Percentiles rank a stretch among this genome's conserved stretches.
phyloP scores from a whole-genome alignment of 2,329 filamentous ascomycete species.

The Neurospora sp. region DNA sequence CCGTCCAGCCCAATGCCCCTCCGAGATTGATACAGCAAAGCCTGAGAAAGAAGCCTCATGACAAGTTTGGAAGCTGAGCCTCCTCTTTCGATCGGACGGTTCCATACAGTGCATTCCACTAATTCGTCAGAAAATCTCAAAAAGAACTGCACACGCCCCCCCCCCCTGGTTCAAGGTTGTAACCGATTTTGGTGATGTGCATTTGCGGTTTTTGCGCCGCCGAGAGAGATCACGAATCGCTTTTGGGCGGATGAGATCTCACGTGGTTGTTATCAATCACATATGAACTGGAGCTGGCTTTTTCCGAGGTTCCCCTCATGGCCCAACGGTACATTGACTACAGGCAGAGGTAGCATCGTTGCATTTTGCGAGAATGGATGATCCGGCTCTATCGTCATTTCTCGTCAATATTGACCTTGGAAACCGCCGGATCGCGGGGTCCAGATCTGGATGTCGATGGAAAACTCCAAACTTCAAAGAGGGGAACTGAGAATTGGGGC shows the following conservation, averaged over 20 bases:
- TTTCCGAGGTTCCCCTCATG: neutral
- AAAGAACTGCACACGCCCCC: neutral
- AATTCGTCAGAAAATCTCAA: neutral
- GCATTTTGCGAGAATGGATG: neutral
- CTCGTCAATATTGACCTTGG: neutral
- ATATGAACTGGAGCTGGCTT: neutral
- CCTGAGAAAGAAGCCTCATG: neutral
- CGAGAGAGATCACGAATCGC: neutral
- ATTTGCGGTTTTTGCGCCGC: neutral
- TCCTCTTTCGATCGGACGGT: neutral
- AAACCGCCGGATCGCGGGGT: neutral
- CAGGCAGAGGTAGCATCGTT: neutral
- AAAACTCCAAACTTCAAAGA: neutral
- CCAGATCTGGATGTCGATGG: neutral
- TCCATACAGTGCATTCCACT: neutral
- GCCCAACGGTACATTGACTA: neutral
- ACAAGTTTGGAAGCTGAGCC: neutral
- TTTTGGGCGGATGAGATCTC: neutral
- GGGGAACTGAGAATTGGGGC: neutral
- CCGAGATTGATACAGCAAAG: neutral
- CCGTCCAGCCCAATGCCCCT: neutral
- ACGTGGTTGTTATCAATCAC: neutral
- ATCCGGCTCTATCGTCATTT: neutral
- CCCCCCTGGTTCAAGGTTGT: neutral
- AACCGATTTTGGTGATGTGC: neutral